Base-by-base conservation (phyloP, 1,284 basidiomycete species). In the Malassezia arunalokei region DNA sequence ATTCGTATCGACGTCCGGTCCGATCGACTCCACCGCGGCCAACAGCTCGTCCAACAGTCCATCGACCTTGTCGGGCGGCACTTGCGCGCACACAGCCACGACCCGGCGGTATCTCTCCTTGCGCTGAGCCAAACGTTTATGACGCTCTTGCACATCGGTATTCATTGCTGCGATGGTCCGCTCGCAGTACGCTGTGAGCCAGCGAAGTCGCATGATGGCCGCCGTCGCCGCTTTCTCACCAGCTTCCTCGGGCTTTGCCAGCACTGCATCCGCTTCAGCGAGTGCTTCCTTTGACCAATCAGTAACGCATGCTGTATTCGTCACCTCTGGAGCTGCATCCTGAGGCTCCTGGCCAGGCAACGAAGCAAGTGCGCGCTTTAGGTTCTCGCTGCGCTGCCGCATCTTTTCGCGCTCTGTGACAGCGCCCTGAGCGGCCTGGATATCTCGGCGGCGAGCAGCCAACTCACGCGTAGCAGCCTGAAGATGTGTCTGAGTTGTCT, bases 31-130 rank as follows among this genome's bases (percentile, higher is more conserved):
- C 48, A 92, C 83, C 24, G 89, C 88, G 51, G 87, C 79, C 24
- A 90, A 80, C 41, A 94, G 78, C 61, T 87, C 84, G 68, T 89
- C 87, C 44, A 92, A 78, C 81, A 88, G 86, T 65, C 82, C 82
- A 74, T 94, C 90, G 41, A 95, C 85, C 72, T 84, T 84, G 64
- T 91, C 86, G 43, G 87, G 79, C 2, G 86, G 81, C 46, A 90
- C 83, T 40, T 86, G 85, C 6, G 88, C 87, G 73, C 88, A 92
- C 48, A 92, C 76, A 20, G 87, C 83, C 17, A 96, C 85, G 56
- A 95, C 84, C 75, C 83, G 87, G 75, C 87, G 84, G 76, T 87
- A 94, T 75, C 87, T 83, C 62, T 83, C 83, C 67, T 89, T 85
- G 11, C 38, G 47, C 73, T 86, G 87, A 73, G 85, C 43, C 6